A percentile compares a stretch with the other conserved stretches of the same genome.
Conservation (phyloP, 2,329 filamentous ascomycete species). For the Gaeumannomyces sp. region DNA sequence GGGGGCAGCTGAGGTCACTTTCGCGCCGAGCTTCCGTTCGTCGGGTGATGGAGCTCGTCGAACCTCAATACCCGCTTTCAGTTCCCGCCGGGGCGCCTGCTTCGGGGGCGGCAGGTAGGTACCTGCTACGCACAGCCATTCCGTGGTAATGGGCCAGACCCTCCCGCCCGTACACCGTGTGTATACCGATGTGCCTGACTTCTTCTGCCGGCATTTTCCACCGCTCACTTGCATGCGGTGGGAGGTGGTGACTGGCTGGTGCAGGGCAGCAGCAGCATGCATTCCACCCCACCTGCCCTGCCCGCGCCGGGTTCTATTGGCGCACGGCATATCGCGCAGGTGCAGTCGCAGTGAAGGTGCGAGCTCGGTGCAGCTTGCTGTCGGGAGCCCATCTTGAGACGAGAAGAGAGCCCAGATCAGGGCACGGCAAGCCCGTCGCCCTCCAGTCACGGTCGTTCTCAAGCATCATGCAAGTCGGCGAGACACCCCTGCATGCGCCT, state of each 20-base stretch:
- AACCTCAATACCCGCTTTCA: neutral
- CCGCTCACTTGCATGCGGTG: neutral
- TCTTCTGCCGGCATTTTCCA: neutral
- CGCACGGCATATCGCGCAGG: neutral
- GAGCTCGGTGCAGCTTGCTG: neutral
- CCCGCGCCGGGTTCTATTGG: neutral
- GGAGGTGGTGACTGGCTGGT: neutral
- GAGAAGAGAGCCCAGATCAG: neutral
- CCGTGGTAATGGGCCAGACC: no score
- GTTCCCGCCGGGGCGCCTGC: no score
- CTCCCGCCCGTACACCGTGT: no score
- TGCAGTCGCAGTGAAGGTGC: no score
- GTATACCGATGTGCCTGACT: neutral
- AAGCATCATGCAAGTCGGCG: neutral
- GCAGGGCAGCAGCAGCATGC: neutral
- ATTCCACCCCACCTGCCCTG: conserved; percentile 8
- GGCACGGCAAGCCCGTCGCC: neutral
- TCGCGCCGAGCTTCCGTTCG: neutral
- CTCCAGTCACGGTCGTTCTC: neutral
- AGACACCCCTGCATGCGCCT: neutral
- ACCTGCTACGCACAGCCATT: no score
- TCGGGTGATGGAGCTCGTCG: neutral
- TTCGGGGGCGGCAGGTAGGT: no score
- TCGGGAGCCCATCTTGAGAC: neutral
- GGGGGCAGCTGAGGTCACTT: neutral